Conservation (phyloP, 495 filamentous ascomycete genomes). For the Penicilliopsis zonata region DNA sequence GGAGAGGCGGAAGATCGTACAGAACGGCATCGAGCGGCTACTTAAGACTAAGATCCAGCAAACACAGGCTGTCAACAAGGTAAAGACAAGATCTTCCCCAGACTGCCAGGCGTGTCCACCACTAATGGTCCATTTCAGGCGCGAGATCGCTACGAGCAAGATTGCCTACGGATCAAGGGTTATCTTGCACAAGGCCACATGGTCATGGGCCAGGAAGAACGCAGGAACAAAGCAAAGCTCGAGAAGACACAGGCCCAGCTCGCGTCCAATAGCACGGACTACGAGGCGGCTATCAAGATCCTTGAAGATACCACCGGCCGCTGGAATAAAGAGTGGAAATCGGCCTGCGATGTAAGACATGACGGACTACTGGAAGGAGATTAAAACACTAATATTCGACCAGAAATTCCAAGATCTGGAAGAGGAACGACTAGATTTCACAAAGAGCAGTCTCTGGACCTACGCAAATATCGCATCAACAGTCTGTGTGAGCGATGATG, state of each 20-base stretch:
- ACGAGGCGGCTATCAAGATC: constrained; percentile 80
- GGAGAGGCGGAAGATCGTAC: constrained; percentile 91
- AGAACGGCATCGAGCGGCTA: constrained; percentile 82
- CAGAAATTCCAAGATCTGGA: constrained; percentile 98
- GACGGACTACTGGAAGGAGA: neutral
- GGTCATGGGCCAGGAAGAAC: constrained; percentile 99
- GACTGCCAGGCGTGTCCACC: too few relatives aligned
- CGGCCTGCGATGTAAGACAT: constrained; percentile 66
- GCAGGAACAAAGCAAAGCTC: constrained; percentile 97
- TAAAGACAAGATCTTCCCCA: constrained; percentile 14
- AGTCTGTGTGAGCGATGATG: constrained; percentile 98
- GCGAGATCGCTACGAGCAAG: constrained; percentile 89
- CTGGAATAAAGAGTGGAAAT: constrained; percentile 98
- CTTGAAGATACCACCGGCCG: constrained; percentile 92
- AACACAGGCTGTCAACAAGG: constrained; percentile 84
- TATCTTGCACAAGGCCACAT: constrained; percentile 98
- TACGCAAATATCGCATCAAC: constrained; percentile 96
- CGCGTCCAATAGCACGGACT: constrained; percentile 80
- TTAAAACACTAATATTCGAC: constrained; percentile 11
- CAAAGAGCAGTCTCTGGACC: constrained; percentile 92
- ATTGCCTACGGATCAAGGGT: constrained; percentile 95
- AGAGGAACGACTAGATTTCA: constrained; percentile 92
- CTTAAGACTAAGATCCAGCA: constrained; percentile 89
- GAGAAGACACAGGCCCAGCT: constrained; percentile 97
- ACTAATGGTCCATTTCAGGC: constrained; percentile 43